A percentile compares a stretch with the other conserved stretches of the same genome.
phyloP scores from a whole-genome alignment of 2,329 filamentous ascomycete species.

The Westerdykella ornata region DNA sequence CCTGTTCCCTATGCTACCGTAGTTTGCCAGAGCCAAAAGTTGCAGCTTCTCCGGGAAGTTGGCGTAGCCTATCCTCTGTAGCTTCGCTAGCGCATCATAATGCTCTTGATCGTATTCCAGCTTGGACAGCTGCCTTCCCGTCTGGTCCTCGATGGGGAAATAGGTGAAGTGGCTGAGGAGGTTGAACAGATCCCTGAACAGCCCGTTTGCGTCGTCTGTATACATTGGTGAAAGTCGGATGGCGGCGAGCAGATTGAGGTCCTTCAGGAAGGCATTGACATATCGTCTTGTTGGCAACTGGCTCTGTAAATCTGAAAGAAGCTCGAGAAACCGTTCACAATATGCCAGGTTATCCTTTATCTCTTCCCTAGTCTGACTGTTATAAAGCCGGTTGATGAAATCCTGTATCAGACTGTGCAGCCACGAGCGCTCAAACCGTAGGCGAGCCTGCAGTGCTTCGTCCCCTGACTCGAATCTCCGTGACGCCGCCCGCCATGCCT shows the following conservation, averaged over 20 bases:
- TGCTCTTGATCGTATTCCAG: conserved; percentile 73
- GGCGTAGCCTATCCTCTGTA: conserved; percentile 73
- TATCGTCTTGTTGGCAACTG: conserved; percentile 91
- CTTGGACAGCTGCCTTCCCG: conserved; percentile 65
- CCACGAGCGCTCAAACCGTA: conserved; percentile 92
- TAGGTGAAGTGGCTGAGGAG: conserved; percentile 81
- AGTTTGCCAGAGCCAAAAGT: conserved; percentile 88
- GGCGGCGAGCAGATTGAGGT: conserved; percentile 74
- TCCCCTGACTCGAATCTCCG: conserved; percentile 87
- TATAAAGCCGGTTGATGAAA: conserved; percentile 69
- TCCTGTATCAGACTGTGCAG: conserved; percentile 78
- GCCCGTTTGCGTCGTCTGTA: conserved; percentile 63
- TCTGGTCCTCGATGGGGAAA: conserved; percentile 89
- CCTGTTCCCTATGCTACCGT: conserved; percentile 75
- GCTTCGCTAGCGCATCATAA: conserved; percentile 64
- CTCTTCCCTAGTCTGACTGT: conserved; percentile 26
- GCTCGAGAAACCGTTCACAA: conserved; percentile 88
- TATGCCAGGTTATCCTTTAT: conserved; percentile 63
- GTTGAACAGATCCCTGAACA: conserved; percentile 72
- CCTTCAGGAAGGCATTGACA: conserved; percentile 78
- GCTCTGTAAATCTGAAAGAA: conserved; percentile 83
- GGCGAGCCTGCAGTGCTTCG: conserved; percentile 65
- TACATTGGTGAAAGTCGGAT: conserved; percentile 74
- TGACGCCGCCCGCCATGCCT: conserved; percentile 80
- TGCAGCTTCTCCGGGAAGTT: conserved; percentile 81